phyloP scores from a whole-genome alignment of 2,329 filamentous ascomycete species.

The Cryphonectria nitschkei region DNA sequence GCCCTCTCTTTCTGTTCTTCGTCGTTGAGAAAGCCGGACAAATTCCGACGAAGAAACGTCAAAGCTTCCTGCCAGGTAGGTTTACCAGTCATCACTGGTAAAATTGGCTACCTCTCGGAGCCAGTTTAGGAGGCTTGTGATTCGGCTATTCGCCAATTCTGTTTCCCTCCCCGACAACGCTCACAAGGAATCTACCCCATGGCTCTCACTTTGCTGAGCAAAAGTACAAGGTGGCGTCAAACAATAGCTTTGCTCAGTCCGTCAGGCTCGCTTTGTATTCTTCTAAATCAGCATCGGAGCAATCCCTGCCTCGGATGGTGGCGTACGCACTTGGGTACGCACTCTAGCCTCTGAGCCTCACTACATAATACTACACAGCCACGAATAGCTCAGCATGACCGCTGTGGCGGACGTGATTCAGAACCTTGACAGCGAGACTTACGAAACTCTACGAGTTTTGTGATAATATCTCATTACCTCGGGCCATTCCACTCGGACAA shows the following conservation, averaged over 20 bases:
- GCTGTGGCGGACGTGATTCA: neutral
- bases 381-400: neutral
- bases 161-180: neutral
- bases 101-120: neutral
- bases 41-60: neutral
- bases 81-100: neutral
- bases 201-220: neutral
- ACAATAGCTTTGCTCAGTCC: neutral
- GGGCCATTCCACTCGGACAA: neutral
- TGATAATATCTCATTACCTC: neutral
- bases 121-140: neutral
- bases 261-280: neutral
- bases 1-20: neutral
- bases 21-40: neutral
- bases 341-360: slow-evolving; percentile 1
- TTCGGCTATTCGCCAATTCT: neutral
- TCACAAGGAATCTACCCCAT: neutral
- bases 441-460: neutral
- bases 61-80: neutral
- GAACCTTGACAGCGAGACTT: neutral
- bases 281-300: neutral
- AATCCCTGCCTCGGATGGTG: neutral
- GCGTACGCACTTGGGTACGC: neutral
- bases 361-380: neutral
- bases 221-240: neutral